Percentiles rank a stretch among this genome's conserved stretches.
phyloP scores from a whole-genome alignment of 2,329 filamentous ascomycete species.

The Phyllosticta paracitricarpa region DNA sequence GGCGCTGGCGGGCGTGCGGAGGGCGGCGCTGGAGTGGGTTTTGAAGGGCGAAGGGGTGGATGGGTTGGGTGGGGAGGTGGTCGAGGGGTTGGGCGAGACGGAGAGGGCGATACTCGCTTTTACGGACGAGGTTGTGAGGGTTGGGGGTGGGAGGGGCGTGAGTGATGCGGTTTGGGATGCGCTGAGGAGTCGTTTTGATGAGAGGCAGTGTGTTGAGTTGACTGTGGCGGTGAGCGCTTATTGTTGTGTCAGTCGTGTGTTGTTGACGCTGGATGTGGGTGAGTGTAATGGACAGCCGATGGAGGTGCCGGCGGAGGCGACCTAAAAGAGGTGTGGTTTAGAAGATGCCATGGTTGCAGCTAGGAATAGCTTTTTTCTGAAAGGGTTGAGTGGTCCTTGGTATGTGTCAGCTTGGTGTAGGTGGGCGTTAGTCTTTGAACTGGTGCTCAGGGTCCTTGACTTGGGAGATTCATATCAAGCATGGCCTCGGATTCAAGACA shows the following conservation, averaged over 20 bases:
- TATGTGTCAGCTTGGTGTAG: not conserved
- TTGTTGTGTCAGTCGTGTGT: constrained; percentile 75
- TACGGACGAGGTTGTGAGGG: constrained; percentile 74
- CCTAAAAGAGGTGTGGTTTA: not conserved
- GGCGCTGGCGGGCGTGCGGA: constrained; percentile 54
- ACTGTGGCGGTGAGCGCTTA: constrained; percentile 71
- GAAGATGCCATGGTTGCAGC: not conserved
- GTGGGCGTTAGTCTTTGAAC: too few relatives aligned
- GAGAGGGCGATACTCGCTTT: constrained; percentile 53
- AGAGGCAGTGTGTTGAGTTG: constrained; percentile 70
- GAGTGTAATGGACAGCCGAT: constrained; percentile 27
- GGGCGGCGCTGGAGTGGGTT: constrained; percentile 55
- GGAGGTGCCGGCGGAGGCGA: constrained; percentile 6
- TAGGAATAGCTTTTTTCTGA: too few relatives aligned
- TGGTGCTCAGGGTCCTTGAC: too few relatives aligned
- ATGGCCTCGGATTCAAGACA: too few relatives aligned
- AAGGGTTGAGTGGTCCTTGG: too few relatives aligned
- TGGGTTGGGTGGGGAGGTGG: constrained; percentile 28
- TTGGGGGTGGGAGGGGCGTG: constrained; percentile 47
- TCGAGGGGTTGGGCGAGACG: constrained; percentile 11
- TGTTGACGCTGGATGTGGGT: constrained; percentile 66
- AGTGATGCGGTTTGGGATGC: constrained; percentile 55
- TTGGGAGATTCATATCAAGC: too few relatives aligned
- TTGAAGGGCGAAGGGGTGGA: constrained; percentile 29
- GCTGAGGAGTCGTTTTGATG: constrained; percentile 52